phyloP scores from a whole-genome alignment of 257 asterid species.

The Verbena officinalis region DNA sequence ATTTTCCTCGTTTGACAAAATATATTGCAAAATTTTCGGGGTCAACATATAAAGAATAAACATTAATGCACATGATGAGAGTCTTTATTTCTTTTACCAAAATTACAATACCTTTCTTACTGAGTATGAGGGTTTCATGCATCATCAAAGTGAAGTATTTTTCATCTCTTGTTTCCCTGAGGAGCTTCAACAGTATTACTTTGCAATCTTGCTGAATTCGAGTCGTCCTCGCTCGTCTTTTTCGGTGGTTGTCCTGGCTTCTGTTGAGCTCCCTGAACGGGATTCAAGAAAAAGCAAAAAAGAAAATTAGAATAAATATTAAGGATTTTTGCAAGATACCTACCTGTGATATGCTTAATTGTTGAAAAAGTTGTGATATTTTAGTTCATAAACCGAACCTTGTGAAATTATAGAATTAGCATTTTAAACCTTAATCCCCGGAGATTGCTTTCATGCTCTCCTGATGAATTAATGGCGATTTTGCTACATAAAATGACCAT shows the following conservation, averaged over 20 bases:
- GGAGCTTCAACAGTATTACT: constrained; percentile 42
- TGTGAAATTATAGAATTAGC: no score
- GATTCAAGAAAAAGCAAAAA: background rate
- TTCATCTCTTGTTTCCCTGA: constrained; percentile 40
- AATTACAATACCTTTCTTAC: constrained; percentile 5
- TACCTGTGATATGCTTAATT: no score
- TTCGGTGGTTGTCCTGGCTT: constrained; percentile 49
- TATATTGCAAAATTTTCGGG: constrained; percentile 22
- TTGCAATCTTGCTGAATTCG: constrained; percentile 37
- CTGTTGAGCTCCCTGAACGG: constrained; percentile 51
- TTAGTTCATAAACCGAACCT: no score
- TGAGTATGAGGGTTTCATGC: background rate
- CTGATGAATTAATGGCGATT: no score
- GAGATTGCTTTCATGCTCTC: no score
- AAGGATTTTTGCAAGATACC: no score
- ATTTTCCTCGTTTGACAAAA: no score
- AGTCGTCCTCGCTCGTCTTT: constrained; percentile 47
- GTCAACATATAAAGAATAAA: background rate
- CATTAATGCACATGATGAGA: background rate
- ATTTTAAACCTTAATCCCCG: no score
- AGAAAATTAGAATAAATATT: no score
- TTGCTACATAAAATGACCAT: no score
- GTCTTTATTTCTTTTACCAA: constrained; percentile 13
- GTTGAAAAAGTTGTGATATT: no score
- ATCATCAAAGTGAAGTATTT: background rate